Evolutionary conservation across 768 basidiomycete genomes (phyloP).

Genomic region (Tulasnella sp.): DNA sequence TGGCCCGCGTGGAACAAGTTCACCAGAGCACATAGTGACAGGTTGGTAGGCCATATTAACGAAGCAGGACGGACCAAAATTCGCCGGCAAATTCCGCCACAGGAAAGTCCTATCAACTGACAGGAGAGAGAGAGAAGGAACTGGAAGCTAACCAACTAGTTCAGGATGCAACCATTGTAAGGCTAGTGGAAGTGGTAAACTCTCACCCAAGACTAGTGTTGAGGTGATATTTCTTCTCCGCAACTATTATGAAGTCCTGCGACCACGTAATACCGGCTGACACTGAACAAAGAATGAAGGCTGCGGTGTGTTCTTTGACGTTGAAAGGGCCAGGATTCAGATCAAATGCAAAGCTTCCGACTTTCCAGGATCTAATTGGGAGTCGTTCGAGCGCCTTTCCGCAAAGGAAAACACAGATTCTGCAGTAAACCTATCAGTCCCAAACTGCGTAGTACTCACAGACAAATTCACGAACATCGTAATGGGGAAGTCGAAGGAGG

Average conservation of each 20-base stretch:
- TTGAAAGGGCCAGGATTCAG: slow-evolving; percentile 95
- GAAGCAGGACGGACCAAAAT: slow-evolving; percentile 32
- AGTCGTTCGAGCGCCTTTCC: slow-evolving; percentile 83
- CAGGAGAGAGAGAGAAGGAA: not conserved
- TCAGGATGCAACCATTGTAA: no score
- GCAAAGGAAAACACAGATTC: slow-evolving; percentile 77
- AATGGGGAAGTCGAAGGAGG: slow-evolving; percentile 72
- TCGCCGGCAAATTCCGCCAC: slow-evolving; percentile 33
- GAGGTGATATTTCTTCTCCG: no score
- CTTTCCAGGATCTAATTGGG: slow-evolving; percentile 42
- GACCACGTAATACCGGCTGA: no score
- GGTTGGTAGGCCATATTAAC: not conserved
- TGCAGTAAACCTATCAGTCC: slow-evolving; percentile 36
- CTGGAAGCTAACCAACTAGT: not conserved
- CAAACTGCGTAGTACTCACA: slow-evolving; percentile 35
- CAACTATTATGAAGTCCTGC: no score
- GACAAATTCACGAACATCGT: slow-evolving; percentile 58
- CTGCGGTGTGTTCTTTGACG: slow-evolving; percentile 91
- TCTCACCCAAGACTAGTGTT: no score
- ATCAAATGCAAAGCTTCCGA: slow-evolving; percentile 60
- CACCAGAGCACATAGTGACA: slow-evolving; percentile 69
- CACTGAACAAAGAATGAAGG: slow-evolving; percentile 73
- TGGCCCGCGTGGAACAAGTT: slow-evolving; percentile 97
- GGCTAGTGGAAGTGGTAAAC: no score
- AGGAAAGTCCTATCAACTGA: not conserved